Conservation (phyloP, 192 early-diverging fungal genomes). For the Spinellus fusiger region DNA sequence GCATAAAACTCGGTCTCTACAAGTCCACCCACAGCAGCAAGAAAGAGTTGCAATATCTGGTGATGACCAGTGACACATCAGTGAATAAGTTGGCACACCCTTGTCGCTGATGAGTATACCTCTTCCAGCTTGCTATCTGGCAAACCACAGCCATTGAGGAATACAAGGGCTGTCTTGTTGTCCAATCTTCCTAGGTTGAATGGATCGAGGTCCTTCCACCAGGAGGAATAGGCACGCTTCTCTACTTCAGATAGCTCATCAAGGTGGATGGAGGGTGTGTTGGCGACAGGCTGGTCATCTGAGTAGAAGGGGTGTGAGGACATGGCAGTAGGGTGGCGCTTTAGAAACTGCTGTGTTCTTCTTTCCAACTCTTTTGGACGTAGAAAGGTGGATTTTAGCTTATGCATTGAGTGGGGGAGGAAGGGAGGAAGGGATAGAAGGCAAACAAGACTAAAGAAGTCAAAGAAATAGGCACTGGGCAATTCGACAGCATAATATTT, state of each 20-base stretch:
- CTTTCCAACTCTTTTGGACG: conserved; percentile 11
- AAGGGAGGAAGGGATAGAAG: conserved; percentile 1
- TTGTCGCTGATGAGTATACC: conserved; percentile 2
- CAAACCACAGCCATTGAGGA: conserved; percentile 20
- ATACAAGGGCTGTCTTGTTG: conserved; percentile 14
- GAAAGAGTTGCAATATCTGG: conserved; percentile 29
- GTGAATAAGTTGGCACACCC: background rate
- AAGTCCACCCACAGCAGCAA: conserved; percentile 20
- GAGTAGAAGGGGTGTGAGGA: background rate
- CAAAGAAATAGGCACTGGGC: background rate
- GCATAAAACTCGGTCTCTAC: conserved; percentile 28
- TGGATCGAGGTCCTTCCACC: conserved; percentile 35
- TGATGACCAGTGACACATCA: background rate
- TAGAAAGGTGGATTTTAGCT: conserved; percentile 10
- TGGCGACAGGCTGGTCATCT: background rate
- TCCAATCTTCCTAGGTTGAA: conserved; percentile 17
- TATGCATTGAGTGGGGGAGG: conserved; percentile 2
- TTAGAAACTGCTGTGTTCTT: conserved; percentile 17
- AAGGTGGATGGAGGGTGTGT: conserved; percentile 4
- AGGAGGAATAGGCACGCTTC: conserved; percentile 10
- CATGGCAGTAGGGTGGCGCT: background rate
- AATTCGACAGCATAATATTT: background rate
- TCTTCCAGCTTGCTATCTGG: conserved; percentile 18
- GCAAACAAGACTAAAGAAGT: too few species aligned
- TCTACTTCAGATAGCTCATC: conserved; percentile 12